Base-by-base conservation (phyloP, 306 rosid genomes). In the Rosa multiflora region DNA sequence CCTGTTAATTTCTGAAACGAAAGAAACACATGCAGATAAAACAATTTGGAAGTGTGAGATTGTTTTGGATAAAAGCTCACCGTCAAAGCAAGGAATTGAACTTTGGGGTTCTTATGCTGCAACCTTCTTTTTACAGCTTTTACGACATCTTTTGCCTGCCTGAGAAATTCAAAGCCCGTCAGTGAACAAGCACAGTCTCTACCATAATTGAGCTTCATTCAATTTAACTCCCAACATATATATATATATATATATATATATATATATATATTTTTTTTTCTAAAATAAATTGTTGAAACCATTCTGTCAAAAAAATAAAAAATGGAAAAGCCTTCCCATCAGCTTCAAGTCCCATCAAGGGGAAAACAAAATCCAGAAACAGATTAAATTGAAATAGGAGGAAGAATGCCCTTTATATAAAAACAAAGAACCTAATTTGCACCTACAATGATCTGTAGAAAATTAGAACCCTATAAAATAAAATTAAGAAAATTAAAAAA, bases 131-230 rank as follows among this genome's bases (percentile, higher is more conserved):
- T 96, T 78, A 96, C 90, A 76, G 97, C 93, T 90, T 87, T 96
- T 40, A 96, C 92, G 64, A 96, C 99, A 86, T 96, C 99, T 85
- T 96, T 96, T 23, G 99, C 91, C 85, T 87, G 97, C 99, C 99
- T 96, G 98, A 73, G 55, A 70, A 81, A 74, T 83, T 76, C 6
- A 67, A 70, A 9, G 51, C 55, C 48, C 43, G 44, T 84, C 89
- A 85, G 84, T 7, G 21, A 82, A 80, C 75, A 71, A 64, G 70
- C 55, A 76, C 15, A 35, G 15, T 2, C 5, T 61, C 15, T 9
- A 61, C 37, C 67, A 32, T 61, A 63, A 35, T 5, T 3, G 11
- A 35, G 32, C 29, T 42, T n/a, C 18, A 40, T 5, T 5, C 46
- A n/a, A 67, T 42, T 15, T 6, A 67, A 67, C 23, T n/a, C 10